phyloP scores from a whole-genome alignment of 331 rosid species.

The Acacia pycnantha region DNA sequence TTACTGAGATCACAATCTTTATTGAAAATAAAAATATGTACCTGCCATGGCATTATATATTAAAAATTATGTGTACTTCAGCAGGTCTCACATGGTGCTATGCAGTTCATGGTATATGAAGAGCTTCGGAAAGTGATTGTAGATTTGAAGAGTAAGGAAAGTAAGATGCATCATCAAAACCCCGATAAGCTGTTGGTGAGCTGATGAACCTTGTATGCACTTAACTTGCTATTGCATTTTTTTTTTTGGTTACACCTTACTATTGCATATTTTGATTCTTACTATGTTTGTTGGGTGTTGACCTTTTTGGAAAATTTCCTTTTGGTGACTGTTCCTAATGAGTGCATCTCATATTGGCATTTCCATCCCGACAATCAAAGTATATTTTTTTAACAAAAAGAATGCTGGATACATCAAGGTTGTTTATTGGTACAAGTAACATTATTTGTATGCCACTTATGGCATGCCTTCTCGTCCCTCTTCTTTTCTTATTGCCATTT shows the following conservation, averaged over 20 bases:
- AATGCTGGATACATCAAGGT: neutral
- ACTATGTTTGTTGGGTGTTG: slow-evolving; percentile 8
- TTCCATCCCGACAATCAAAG: neutral
- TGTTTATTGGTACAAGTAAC: neutral
- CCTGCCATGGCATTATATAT: neutral
- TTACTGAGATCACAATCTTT: neutral
- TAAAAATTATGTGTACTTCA: neutral
- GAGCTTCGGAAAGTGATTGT: slow-evolving; percentile 53
- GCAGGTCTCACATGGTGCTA: slow-evolving; percentile 67
- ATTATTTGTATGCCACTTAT: neutral
- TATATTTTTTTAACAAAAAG: neutral
- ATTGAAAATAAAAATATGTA: neutral
- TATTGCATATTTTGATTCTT: neutral
- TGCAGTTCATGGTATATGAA: slow-evolving; percentile 64
- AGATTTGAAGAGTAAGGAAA: slow-evolving; percentile 41
- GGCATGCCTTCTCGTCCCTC: neutral
- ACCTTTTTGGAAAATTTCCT: slow-evolving; percentile 18
- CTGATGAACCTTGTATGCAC: slow-evolving; percentile 20
- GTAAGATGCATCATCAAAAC: slow-evolving; percentile 22
- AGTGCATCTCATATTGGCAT: slow-evolving; percentile 6
- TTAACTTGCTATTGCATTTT: neutral
- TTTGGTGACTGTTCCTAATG: slow-evolving; percentile 1
- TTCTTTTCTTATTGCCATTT: neutral
- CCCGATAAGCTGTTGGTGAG: slow-evolving; percentile 38
- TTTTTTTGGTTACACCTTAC: too few relatives aligned